Base-by-base conservation (phyloP, 805 yeast species). In the Yarrowia sp. region DNA sequence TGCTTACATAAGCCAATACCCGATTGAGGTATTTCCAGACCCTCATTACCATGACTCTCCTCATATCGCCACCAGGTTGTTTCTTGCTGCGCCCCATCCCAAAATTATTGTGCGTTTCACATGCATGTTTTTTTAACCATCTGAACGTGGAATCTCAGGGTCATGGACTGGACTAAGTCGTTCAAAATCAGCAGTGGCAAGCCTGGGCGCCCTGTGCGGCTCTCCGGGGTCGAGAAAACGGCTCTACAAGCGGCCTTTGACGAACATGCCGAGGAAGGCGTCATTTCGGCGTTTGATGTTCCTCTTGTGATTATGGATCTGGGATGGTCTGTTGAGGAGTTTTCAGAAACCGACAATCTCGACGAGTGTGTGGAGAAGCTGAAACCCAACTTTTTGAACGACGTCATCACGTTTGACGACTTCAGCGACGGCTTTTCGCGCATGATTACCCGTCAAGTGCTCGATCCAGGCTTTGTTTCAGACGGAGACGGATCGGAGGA, bases 271-370 rank as follows among this genome's bases (percentile, higher is more conserved):
- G 66, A 46, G 34, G 46, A 58, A 15, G 66, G 55, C 9, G 42
- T 46, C 46, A 46, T 61, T 19, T 36, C 55, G 24, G 46, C 55
- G 10, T 61, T 36, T 13, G 66, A 61, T n/a, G 55, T 61, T n/a
- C 66, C 66, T 2, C 43, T 47, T 3, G 46, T 61, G 12, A 36
- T 61, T 10, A 61, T 61, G 66, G 66, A 61, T 2, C 43, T 61
- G 46, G 66, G 66, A 2, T 61, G 66, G 66, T 24, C 55, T 8
- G 66, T 61, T n/a, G 55, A 61, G 55, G 55, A 47, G 66, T 61
- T 46, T 46, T 36, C 55, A 6, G 46, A 39, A n/a, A 46, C 55
- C 6, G 66, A 47, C 12, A 47, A 20, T n/a, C 46, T 61, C 12
- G 66, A 61, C 10, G 66, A 46, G 17, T 46, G 55, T 12, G 64